Percentiles rank a stretch among this genome's conserved stretches.
phyloP scores from a whole-genome alignment of 345 rosid genomes.

The Brassica rapa region DNA sequence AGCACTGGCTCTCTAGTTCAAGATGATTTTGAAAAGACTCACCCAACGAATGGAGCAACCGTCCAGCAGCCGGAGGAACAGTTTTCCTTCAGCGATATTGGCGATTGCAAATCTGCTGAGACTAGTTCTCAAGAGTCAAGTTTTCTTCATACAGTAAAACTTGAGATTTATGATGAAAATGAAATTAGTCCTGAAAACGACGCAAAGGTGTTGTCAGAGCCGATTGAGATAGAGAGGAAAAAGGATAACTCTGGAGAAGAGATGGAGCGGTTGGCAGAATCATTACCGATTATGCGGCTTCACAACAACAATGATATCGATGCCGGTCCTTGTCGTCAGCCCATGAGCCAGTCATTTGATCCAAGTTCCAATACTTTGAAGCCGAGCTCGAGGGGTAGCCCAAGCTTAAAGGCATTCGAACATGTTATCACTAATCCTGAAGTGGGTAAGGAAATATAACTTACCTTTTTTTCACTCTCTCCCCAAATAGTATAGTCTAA shows the following conservation, averaged over 20 bases:
- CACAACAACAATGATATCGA: slow-evolving; percentile 36
- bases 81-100: slow-evolving; percentile 70
- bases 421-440: slow-evolving; percentile 46
- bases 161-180: slow-evolving; percentile 21
- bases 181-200: slow-evolving; percentile 38
- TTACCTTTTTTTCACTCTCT: neutral
- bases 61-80: slow-evolving; percentile 55
- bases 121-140: slow-evolving; percentile 27
- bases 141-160: slow-evolving; percentile 35
- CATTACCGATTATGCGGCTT: slow-evolving; percentile 67
- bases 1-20: slow-evolving; percentile 32
- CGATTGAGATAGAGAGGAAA: slow-evolving; percentile 52
- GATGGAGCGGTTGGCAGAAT: slow-evolving; percentile 50
- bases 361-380: slow-evolving; percentile 42
- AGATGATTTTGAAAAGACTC: slow-evolving; percentile 29
- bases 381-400: slow-evolving; percentile 43
- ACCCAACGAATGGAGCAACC: slow-evolving; percentile 32
- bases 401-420: slow-evolving; percentile 41
- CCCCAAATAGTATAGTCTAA: neutral
- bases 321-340: slow-evolving; percentile 35
- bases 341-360: slow-evolving; percentile 68
- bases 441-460: slow-evolving; percentile 56
- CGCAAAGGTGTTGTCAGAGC: slow-evolving; percentile 43
- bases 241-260: slow-evolving; percentile 38
- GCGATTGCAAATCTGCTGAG: slow-evolving; percentile 41